Evolutionary conservation across 768 basidiomycete species (phyloP).

Genomic region (Clitopilus hobsonii): DNA sequence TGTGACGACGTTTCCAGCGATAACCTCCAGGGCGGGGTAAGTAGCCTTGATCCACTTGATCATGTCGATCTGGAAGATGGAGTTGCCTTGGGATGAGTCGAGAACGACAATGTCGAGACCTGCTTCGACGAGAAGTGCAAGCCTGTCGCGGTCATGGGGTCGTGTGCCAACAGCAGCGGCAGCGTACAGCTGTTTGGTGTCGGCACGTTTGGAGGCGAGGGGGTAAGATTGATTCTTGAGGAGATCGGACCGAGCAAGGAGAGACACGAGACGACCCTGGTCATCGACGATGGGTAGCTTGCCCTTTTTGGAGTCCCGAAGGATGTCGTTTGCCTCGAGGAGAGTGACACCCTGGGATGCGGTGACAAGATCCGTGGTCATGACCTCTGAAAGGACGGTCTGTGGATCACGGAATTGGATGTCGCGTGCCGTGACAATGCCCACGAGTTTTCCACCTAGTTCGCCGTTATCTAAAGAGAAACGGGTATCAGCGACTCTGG

Average conservation of each 20-base stretch:
- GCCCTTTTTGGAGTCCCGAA: slow-evolving; percentile 95
- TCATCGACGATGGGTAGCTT: slow-evolving; percentile 76
- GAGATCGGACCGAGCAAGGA: slow-evolving; percentile 94
- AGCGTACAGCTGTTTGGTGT: slow-evolving; percentile 92
- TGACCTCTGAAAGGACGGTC: slow-evolving; percentile 71
- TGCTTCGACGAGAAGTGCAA: slow-evolving; percentile 83
- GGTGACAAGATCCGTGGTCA: slow-evolving; percentile 87
- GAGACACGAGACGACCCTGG: slow-evolving; percentile 54
- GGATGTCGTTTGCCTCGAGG: slow-evolving; percentile 86
- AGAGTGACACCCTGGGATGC: slow-evolving; percentile 88
- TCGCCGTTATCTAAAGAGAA: slow-evolving; percentile 67
- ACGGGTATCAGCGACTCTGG: slow-evolving; percentile 15
- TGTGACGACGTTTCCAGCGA: slow-evolving; percentile 97
- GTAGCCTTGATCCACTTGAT: slow-evolving; percentile 87
- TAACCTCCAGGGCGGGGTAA: slow-evolving; percentile 84
- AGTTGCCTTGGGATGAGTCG: slow-evolving; percentile 97
- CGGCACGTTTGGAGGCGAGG: slow-evolving; percentile 85
- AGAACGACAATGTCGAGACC: slow-evolving; percentile 93
- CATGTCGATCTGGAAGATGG: slow-evolving; percentile 91
- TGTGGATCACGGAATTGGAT: slow-evolving; percentile 81
- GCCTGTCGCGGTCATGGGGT: slow-evolving; percentile 79
- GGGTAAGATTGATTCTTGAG: slow-evolving; percentile 98
- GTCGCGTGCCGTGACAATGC: slow-evolving; percentile 95
- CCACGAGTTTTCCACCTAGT: slow-evolving; percentile 88
- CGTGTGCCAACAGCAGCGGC: slow-evolving; percentile 96